Evolutionary conservation across 1,284 basidiomycete species (phyloP), one percentile per base, ranked within the genome.

Genomic region (Paramarasmius palmivorus): DNA sequence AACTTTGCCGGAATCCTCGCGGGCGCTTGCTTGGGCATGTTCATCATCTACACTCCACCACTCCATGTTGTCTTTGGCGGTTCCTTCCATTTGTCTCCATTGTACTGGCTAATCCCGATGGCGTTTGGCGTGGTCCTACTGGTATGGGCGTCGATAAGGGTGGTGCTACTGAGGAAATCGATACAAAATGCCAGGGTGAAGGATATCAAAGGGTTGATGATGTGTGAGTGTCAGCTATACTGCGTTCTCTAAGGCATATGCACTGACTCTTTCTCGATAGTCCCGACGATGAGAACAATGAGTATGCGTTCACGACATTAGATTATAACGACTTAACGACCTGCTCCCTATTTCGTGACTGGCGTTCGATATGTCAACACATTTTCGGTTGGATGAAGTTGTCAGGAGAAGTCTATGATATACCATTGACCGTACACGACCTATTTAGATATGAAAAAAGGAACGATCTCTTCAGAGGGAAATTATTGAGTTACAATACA

Each of bases 221-320:
- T 86, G 83, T 84, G 83, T 85, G 71, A 63, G 81, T 77, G 15
- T 12, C 2, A 20, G 25, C 7, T 34, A 15, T 6, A 32, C 14
- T 29, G 52, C 23, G 41, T 36, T 26, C 22, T 45, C 50, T 32
- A 17, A 9, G 9, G 41, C n/a, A 32, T 53, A n/a, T 48, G 52
- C 67, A 36, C 64, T 37, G 32, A 23, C 25, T 4, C 53, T 50
- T 34, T 34, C 3, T 51, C 41, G 52, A 50, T 52, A 84, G 83
- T 84, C 79, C 83, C 83, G 7, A 84, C 83, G 22, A 84, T 84
- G 82, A 71, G 83, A 52, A 84, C 82, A 7, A 80, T 83, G 81
- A 84, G 82, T 58, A 78, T 84, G 74, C 73, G 80, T n/a, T 79
- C 79, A 19, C 68, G 66, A 55, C 20, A 46, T 51, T 66, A 69